phyloP scores from a whole-genome alignment of 2,329 filamentous ascomycete genomes.

The Talaromyces funiculosus region DNA sequence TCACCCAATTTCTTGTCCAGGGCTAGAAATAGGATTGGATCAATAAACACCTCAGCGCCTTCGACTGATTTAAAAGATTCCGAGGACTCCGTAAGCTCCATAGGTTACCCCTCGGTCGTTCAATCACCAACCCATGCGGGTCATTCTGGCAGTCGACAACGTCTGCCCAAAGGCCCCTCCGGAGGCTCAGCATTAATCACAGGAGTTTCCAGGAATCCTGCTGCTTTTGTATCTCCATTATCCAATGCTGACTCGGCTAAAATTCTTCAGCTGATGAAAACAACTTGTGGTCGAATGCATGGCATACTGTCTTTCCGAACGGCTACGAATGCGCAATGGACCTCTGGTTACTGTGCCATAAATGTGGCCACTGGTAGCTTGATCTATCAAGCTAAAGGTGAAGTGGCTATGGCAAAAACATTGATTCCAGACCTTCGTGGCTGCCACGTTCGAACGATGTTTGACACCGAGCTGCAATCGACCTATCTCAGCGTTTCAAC shows the following conservation, averaged over 20 bases:
- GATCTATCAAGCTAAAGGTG: conserved; percentile 48
- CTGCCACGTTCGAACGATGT: conserved; percentile 45
- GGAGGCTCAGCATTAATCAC: conserved; percentile 20
- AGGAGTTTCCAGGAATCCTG: conserved; percentile 23
- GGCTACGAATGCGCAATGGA: conserved; percentile 40
- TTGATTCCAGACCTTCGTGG: conserved; percentile 46
- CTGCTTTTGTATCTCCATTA: conserved; percentile 31
- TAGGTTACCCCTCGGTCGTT: conserved; percentile 45
- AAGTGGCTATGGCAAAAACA: conserved; percentile 43
- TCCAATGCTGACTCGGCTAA: conserved; percentile 43
- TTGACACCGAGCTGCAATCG: conserved; percentile 41
- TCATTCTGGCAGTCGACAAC: conserved; percentile 29
- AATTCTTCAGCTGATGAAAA: conserved; percentile 48
- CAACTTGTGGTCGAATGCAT: conserved; percentile 48
- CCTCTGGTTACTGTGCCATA: conserved; percentile 48
- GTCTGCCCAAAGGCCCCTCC: conserved; percentile 29
- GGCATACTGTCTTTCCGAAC: conserved; percentile 48
- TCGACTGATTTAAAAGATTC: conserved; percentile 29
- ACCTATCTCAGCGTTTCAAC: conserved; percentile 46
- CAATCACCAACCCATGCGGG: conserved; percentile 35
- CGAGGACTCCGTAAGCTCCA: conserved; percentile 38
- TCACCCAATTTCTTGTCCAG: conserved; percentile 29
- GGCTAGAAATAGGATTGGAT: conserved; percentile 34
- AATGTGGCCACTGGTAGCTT: conserved; percentile 47
- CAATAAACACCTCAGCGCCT: conserved; percentile 32